These are phyloP conservation scores for Pleoardoris graminearum DNA, from an alignment of 2,329 filamentous ascomycete species.

Conservation along the genomic window DNA sequence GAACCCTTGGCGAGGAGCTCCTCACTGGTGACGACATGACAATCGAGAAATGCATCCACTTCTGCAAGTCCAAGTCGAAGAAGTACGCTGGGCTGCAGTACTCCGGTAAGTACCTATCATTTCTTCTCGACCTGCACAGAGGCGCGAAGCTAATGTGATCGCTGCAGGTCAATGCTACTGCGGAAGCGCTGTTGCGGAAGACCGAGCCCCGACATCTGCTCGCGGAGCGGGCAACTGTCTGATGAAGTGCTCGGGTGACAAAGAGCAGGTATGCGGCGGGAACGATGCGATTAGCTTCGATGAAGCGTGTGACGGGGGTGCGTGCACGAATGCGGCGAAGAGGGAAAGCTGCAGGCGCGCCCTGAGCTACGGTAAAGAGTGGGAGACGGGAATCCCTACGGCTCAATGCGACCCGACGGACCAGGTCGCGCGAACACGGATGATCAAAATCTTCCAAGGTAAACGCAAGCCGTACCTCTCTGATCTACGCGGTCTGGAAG, in stretches of 20 bases:
- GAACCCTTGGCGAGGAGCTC: slow-evolving; percentile 37
- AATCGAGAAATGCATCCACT: slow-evolving; percentile 58
- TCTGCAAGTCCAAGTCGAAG: slow-evolving; percentile 54
- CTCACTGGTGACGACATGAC: slow-evolving; percentile 53
- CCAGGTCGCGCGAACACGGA: neutral
- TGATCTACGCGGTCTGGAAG: neutral
- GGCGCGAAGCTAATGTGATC: neutral
- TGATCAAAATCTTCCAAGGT: neutral
- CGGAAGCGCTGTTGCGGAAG: slow-evolving; percentile 19
- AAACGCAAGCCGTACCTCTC: no score
- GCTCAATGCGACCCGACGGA: slow-evolving; percentile 2
- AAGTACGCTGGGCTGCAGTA: slow-evolving; percentile 63
- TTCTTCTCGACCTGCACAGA: no score
- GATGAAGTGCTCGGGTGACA: slow-evolving; percentile 57
- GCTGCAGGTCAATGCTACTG: slow-evolving; percentile 61
- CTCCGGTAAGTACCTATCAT: neutral
- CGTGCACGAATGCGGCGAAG: slow-evolving; percentile 25
- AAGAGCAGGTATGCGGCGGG: slow-evolving; percentile 22
- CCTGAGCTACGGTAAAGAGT: no score
- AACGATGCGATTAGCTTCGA: slow-evolving; percentile 21
- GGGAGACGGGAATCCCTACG: neutral
- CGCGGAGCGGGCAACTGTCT: slow-evolving; percentile 52
- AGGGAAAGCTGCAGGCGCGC: slow-evolving; percentile 16
- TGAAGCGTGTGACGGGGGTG: slow-evolving; percentile 16
- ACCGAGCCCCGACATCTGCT: slow-evolving; percentile 21